Conservation (phyloP, 2,329 filamentous ascomycete genomes). For the Xylaria sp. region DNA sequence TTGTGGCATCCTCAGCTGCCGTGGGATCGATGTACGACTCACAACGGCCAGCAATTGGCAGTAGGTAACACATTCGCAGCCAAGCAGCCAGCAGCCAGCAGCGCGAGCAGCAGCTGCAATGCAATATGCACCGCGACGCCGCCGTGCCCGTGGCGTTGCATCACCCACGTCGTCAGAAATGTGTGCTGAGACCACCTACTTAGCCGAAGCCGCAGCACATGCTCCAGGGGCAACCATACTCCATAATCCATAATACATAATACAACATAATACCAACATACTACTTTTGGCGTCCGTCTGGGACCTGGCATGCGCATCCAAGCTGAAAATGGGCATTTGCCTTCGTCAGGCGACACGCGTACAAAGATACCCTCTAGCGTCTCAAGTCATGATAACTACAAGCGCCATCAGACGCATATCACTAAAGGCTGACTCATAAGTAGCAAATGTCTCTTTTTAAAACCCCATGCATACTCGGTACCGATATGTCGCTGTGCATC, state of each 20-base stretch:
- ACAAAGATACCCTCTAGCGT: background rate
- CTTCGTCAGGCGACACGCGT: constrained; percentile 8
- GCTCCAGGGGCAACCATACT: constrained; percentile 2
- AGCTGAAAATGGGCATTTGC: background rate
- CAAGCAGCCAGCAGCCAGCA: constrained; percentile 17
- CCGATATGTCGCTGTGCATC: constrained; percentile 23
- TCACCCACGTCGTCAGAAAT: constrained; percentile 13
- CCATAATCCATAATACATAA: no score
- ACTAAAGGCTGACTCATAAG: constrained; percentile 5
- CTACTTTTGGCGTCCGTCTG: constrained; percentile 1
- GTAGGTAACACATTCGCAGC: constrained; percentile 16
- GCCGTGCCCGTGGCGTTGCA: constrained; percentile 25
- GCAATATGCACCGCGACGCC: constrained; percentile 28
- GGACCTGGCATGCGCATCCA: constrained; percentile 6
- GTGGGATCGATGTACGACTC: constrained; percentile 28
- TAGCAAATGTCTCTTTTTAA: constrained; percentile 1
- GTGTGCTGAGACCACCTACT: constrained; percentile 25
- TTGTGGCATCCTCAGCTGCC: constrained; percentile 34
- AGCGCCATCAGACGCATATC: background rate
- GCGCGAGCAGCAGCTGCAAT: constrained; percentile 27
- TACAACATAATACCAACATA: no score
- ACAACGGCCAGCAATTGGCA: constrained; percentile 24
- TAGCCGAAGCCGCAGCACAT: constrained; percentile 20
- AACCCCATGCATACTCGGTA: background rate
- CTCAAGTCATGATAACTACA: constrained; percentile 12